Base-by-base conservation (phyloP, 1,139 yeast genomes). In the Kluyveromyces marxianus region DNA sequence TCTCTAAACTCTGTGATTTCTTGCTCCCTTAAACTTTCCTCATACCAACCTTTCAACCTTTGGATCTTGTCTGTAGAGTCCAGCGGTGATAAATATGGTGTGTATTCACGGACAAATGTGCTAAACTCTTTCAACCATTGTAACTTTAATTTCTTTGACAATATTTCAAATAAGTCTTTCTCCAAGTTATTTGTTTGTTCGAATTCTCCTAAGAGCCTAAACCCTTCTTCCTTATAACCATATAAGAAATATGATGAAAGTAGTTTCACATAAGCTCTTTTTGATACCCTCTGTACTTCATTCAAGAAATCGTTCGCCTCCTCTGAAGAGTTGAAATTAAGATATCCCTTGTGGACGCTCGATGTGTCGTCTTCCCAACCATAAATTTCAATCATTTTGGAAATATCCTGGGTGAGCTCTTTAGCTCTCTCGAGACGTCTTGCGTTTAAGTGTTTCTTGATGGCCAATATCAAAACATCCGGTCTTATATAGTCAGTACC, bases 251-350 rank as follows among this genome's bases (percentile, higher is more conserved):
- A 55, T 35, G 50, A 55, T 21, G 57, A 54, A 6, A 57, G 48
- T 1, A 61, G 47, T 3, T 53, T 42, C 2, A 54, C 37, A 30
- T 58, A 49, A 40, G 59, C 62, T 3, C 44, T 29, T 28, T 51
- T 50, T 2, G 58, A 50, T 1, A 58, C 56, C 7, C 34, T 26
- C 39, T 57, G 59, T 25, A 44, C 14, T 45, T 51, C 53, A 49
- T 62, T 60, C 7, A 63, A 47, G 46, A 48, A 60, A 1, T 39
- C 39, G 37, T 55, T 53, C 1, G 62, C 66, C 26, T 60, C 56
- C n/a, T 48, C 48, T 39, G 58, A 58, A 27, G 52, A 41, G 3
- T 50, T 35, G 39, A 63, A 60, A 21, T 44, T 49, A 4, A 48
- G 43, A 38, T 28, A 32, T 30, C 8, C 29, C 28, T 8, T 32